Base-by-base conservation (phyloP, 108 stramenopile species). In the Nitzschia sp. region DNA sequence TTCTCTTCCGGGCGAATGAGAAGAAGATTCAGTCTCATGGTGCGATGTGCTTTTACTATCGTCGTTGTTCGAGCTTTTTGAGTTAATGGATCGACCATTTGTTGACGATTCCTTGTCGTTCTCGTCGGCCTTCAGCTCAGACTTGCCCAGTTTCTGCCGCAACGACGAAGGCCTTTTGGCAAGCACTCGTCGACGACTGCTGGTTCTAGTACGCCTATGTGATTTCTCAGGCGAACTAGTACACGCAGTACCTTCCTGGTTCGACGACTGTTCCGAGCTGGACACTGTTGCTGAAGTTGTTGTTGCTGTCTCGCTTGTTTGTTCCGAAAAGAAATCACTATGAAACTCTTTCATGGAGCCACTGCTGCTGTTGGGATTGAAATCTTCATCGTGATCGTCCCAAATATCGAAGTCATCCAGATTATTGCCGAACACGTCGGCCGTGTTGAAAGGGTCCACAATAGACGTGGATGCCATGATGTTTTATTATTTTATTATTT, bases 371-470 rank as follows among this genome's bases (percentile, higher is more conserved):
- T 13, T 13, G 13, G 38, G 38, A 41, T 41, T 41, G 38, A 41
- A 41, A 41, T 41, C 38, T 6, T 41, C 38, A 13, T 13, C 38
- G 6, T 41, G 11, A 22, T 52, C 50, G 5, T 19, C 22, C 50
- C 50, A 52, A 52, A 52, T 52, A n/a, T 52, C 50, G 19, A 52
- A 58, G 31, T 58, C 57, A n/a, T 58, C 29, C 8, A 58, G 57
- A 11, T 25, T 13, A 58, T 58, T 26, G 13, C 57, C 57, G 31
- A 58, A 58, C 15, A 58, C 57, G 31, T 58, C 57, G 11, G 32
- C n/a, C n/a, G n/a, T n/a, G n/a, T n/a, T n/a, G n/a, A n/a, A n/a
- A n/a, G n/a, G n/a, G n/a, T n/a, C n/a, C n/a, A n/a, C n/a, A n/a
- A n/a, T n/a, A n/a, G n/a, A n/a, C n/a, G n/a, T n/a, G n/a, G n/a